Evolutionary conservation across 805 yeast species (phyloP).

Genomic region (Kazachstania psychrophila): DNA sequence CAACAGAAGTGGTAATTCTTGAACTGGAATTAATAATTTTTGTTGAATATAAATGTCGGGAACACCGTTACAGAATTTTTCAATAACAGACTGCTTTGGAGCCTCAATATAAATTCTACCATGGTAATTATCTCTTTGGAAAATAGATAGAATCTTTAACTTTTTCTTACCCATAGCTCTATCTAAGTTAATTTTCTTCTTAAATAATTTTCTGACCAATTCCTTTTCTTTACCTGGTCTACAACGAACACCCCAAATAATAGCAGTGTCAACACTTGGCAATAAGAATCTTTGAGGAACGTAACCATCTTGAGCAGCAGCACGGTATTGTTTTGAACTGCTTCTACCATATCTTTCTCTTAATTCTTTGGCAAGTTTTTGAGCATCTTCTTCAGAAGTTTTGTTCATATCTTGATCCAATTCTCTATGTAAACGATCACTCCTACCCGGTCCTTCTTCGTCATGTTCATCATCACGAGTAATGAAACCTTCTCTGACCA

Average conservation of each 20-base stretch:
- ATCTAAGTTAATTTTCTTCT: slow-evolving; percentile 72
- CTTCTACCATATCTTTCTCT: slow-evolving; percentile 88
- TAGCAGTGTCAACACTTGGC: slow-evolving; percentile 94
- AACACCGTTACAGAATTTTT: slow-evolving; percentile 78
- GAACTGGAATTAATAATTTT: slow-evolving; percentile 84
- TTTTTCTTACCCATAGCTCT: slow-evolving; percentile 56
- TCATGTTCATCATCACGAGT: slow-evolving; percentile 45
- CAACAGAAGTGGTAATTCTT: slow-evolving; percentile 86
- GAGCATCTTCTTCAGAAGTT: slow-evolving; percentile 90
- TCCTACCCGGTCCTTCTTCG: slow-evolving; percentile 38
- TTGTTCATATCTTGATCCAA: slow-evolving; percentile 81
- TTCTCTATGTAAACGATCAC: slow-evolving; percentile 80
- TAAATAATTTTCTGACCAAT: slow-evolving; percentile 71
- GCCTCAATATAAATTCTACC: slow-evolving; percentile 95
- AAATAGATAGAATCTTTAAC: slow-evolving; percentile 78
- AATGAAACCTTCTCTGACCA: slow-evolving; percentile 73
- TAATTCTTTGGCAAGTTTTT: slow-evolving; percentile 81
- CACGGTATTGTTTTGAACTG: slow-evolving; percentile 65
- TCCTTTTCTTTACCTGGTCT: slow-evolving; percentile 91
- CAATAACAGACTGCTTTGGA: slow-evolving; percentile 83
- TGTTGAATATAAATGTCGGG: slow-evolving; percentile 71
- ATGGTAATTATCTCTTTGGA: slow-evolving; percentile 86
- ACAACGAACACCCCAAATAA: slow-evolving; percentile 91
- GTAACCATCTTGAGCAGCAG: slow-evolving; percentile 66
- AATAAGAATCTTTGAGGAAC: slow-evolving; percentile 88